Conservation (phyloP, 2,329 filamentous ascomycete species). For the Byssoonygena ceratinophila region DNA sequence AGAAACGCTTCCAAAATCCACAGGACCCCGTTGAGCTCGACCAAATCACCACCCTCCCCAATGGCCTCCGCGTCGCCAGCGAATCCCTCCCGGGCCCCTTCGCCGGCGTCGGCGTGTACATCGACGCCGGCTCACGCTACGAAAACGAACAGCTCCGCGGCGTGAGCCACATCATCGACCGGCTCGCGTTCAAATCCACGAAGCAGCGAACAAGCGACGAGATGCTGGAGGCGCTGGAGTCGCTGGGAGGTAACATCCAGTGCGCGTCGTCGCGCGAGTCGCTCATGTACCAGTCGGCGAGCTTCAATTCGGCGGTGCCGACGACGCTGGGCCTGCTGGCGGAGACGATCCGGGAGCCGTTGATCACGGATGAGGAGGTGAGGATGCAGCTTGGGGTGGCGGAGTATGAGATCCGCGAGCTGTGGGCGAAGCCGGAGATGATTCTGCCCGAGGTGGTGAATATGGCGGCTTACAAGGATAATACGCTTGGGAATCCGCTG, state of each 20-base stretch:
- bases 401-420: slow-evolving; percentile 90
- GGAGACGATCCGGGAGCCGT: slow-evolving; percentile 81
- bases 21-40: slow-evolving; percentile 84
- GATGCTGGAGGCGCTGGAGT: slow-evolving; percentile 80
- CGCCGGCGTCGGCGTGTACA: slow-evolving; percentile 86
- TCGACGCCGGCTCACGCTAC: slow-evolving; percentile 90
- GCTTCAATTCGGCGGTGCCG: slow-evolving; percentile 86
- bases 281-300: slow-evolving; percentile 97
- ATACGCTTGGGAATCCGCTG: slow-evolving; percentile 87
- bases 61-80: slow-evolving; percentile 88
- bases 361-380: slow-evolving; percentile 78
- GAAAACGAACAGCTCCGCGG: slow-evolving; percentile 77
- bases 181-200: slow-evolving; percentile 87
- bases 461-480: slow-evolving; percentile 89
- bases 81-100: slow-evolving; percentile 92
- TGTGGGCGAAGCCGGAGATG: slow-evolving; percentile 93
- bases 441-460: slow-evolving; percentile 93
- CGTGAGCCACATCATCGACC: slow-evolving; percentile 91
- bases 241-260: slow-evolving; percentile 87
- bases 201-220: slow-evolving; percentile 60
- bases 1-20: not conserved
- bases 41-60: slow-evolving; percentile 74
- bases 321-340: slow-evolving; percentile 73
- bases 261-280: slow-evolving; percentile 91
- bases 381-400: slow-evolving; percentile 78